Evolutionary conservation across 345 rosid species (phyloP).

Genomic region (Hibiscus tridactylites): DNA sequence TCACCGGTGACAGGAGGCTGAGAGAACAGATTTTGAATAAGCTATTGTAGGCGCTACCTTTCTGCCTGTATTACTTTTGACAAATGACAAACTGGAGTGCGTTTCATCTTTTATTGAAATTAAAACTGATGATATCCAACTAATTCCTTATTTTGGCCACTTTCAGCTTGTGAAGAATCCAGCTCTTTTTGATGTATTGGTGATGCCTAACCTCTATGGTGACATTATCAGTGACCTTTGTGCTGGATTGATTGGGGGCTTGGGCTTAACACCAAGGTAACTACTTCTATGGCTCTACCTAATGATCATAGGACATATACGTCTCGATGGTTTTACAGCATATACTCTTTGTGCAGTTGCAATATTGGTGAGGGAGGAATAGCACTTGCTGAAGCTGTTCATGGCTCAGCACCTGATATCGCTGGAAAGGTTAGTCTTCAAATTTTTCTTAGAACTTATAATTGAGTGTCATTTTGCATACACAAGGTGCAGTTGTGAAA

Average conservation of each 20-base stretch:
- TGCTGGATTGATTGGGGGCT: constrained; percentile 91
- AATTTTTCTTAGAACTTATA: not conserved
- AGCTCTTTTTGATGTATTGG: constrained; percentile 84
- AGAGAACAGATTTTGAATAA: not conserved
- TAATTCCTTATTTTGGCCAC: constrained; percentile 11
- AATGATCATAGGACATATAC: not conserved
- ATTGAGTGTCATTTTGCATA: not conserved
- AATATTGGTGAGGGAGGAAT: constrained; percentile 96
- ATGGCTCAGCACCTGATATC: constrained; percentile 99
- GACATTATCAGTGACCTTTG: constrained; percentile 98
- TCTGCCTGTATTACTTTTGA: not conserved
- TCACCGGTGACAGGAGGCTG: not conserved
- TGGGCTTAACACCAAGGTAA: constrained; percentile 98
- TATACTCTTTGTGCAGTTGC: constrained; percentile 48
- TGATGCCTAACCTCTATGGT: constrained; percentile 99
- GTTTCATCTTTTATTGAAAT: not conserved
- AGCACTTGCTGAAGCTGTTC: constrained; percentile 99
- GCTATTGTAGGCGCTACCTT: not conserved
- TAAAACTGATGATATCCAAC: constrained; percentile 4
- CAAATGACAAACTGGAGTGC: not conserved
- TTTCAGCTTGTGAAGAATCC: constrained; percentile 98
- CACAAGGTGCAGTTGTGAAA: not conserved
- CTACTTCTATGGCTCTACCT: constrained; percentile 5
- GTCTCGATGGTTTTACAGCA: constrained; percentile 5
- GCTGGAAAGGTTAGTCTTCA: constrained; percentile 80